Evolutionary conservation across 169 alveolate genomes (phyloP), one percentile per base, ranked within the genome.

Genomic region (Fabrea salina): DNA sequence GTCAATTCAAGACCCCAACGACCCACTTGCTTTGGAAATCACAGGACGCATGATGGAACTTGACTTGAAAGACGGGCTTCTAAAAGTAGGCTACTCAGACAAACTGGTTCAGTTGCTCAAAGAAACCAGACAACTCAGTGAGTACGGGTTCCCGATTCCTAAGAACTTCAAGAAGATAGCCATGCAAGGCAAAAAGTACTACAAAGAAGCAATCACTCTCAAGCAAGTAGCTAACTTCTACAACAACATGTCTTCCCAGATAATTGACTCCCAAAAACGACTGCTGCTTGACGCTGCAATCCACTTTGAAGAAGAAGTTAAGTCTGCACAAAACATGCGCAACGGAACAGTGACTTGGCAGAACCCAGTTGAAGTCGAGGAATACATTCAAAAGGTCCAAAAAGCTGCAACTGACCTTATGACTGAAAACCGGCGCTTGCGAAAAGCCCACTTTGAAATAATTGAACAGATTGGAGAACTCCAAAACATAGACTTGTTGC

Each of bases 191-290:
- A 90, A 92, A 90, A 92, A 91, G 75, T 94, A 85, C 81, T 91
- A 87, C 57, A 91, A 91, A 80, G 95, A 93, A 82, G 97, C 97
- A 11, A 92, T 94, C 64, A 92, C 94, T 76, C 85, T 96, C 67
- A 93, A 93, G 74, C 94, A 94, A 82, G 91, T 94, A 16, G 96
- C 97, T 57, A 93, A 94, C 87, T 96, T 96, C 89, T 93, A 93
- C 86, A 96, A 96, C 86, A 77, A 86, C 4, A 86, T 94, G 91
- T 79, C 94, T 13, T 81, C 91, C 16, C 93, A 94, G 67, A 89
- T 96, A 66, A 93, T 95, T 58, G 95, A 95, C 33, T 92, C 96
- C 58, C 94, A 94, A 76, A 91, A 86, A 70, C 90, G 95, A 19
- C 90, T 96, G 97, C 79, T 96, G 51, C 85, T 92, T 13, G 92